A percentile compares a stretch with the other conserved stretches of the same genome.
These are phyloP conservation scores for Paraglomus brasilianum DNA, from an alignment of 192 early-diverging fungal genomes.

Conservation along the genomic window DNA sequence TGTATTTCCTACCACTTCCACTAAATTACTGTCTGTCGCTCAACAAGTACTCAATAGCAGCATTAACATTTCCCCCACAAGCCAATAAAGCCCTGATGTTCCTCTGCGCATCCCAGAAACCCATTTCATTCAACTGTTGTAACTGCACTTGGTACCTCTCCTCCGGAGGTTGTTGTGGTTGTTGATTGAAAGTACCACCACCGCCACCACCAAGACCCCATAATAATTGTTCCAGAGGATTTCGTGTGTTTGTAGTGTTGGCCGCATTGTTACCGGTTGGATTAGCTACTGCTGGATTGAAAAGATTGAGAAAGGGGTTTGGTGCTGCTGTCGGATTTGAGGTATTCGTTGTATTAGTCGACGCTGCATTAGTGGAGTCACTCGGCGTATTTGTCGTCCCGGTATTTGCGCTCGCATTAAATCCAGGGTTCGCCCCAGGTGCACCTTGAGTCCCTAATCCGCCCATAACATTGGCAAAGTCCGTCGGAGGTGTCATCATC, in stretches of 20 bases:
- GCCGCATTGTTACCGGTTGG: conserved; percentile 32
- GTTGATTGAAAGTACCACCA: conserved; percentile 41
- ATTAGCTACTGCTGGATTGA: conserved; percentile 37
- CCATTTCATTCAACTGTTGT: conserved; percentile 92
- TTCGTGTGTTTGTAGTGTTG: conserved; percentile 32
- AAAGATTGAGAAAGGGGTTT: conserved; percentile 50
- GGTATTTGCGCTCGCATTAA: conserved; percentile 31
- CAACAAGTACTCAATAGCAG: conserved; percentile 88
- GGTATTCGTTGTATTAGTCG: conserved; percentile 25
- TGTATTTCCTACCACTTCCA: neutral
- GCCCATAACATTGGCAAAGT: conserved; percentile 25
- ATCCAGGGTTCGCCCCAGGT: conserved; percentile 32
- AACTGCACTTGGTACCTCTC: conserved; percentile 74
- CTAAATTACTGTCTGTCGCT: conserved; percentile 36
- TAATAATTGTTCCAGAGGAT: conserved; percentile 34
- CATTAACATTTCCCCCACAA: conserved; percentile 87
- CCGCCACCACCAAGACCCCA: conserved; percentile 40
- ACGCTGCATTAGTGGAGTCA: conserved; percentile 27
- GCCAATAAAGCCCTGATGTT: conserved; percentile 86
- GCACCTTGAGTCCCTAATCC: conserved; percentile 28
- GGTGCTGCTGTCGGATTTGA: conserved; percentile 30
- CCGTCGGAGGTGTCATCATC: conserved; percentile 36
- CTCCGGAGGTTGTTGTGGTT: conserved; percentile 57
- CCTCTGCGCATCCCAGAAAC: conserved; percentile 83
- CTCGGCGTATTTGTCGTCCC: conserved; percentile 43